A percentile compares a stretch with the other conserved stretches of the same genome.
Evolutionary conservation across 495 filamentous ascomycete species (phyloP).

Genomic region (Penicillium canescens): DNA sequence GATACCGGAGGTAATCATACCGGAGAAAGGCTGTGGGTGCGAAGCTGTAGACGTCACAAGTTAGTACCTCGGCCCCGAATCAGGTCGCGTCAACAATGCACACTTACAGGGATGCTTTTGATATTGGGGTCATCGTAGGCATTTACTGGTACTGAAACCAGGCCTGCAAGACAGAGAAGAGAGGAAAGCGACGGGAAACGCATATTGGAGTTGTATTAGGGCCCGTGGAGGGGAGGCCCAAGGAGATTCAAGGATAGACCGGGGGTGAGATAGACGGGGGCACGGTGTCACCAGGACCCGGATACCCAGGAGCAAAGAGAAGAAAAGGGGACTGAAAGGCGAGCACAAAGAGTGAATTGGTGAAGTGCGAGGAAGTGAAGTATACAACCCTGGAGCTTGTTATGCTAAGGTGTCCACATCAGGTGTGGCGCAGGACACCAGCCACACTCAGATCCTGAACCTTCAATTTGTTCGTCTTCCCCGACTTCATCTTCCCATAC

Average conservation of each 20-base stretch:
- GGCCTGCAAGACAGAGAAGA: slow-evolving; percentile 39
- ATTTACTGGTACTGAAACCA: slow-evolving; percentile 30
- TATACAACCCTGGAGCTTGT: slow-evolving; percentile 8
- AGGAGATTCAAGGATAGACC: slow-evolving; percentile 26
- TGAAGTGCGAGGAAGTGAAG: slow-evolving; percentile 19
- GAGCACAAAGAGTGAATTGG: slow-evolving; percentile 21
- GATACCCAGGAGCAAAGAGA: slow-evolving; percentile 17
- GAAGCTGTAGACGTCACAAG: slow-evolving; percentile 52
- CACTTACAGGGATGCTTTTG: slow-evolving; percentile 57
- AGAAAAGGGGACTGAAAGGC: slow-evolving; percentile 10
- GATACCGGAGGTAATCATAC: slow-evolving; percentile 32
- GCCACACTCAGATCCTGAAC: slow-evolving; percentile 25
- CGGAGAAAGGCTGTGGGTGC: slow-evolving; percentile 69
- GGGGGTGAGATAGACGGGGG: slow-evolving; percentile 17
- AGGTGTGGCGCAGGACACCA: slow-evolving; percentile 32
- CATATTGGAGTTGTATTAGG: slow-evolving; percentile 30
- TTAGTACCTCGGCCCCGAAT: slow-evolving; percentile 21
- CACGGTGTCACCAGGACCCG: slow-evolving; percentile 35
- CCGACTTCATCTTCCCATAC: slow-evolving; percentile 1
- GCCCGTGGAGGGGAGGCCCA: slow-evolving; percentile 20
- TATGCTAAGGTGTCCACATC: slow-evolving; percentile 37
- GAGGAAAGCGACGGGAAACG: slow-evolving; percentile 41
- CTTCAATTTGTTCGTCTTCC: slow-evolving; percentile 6
- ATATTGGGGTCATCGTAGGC: slow-evolving; percentile 45
- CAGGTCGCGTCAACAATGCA: slow-evolving; percentile 7